These are phyloP conservation scores for Bipolaris cookei DNA, from an alignment of 2,329 filamentous ascomycete genomes.

Conservation along the genomic window DNA sequence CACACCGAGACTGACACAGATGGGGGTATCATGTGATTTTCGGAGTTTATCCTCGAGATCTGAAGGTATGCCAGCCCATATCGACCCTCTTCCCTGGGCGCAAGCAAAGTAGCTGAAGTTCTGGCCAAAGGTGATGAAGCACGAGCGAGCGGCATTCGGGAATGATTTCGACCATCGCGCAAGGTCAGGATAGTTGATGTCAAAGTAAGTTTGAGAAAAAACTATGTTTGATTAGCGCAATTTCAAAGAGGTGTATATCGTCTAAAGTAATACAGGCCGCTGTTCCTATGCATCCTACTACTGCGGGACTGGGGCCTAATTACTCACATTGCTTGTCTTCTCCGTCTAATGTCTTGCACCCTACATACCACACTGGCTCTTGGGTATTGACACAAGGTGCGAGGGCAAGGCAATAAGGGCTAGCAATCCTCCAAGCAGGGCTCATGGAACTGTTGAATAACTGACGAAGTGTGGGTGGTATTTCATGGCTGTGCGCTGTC, in stretches of 20 bases:
- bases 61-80: conserved; percentile 43
- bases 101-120: conserved; percentile 42
- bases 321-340: conserved; percentile 47
- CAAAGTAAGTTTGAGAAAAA: conserved; percentile 42
- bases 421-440: conserved; percentile 40
- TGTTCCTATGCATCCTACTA: conserved; percentile 16
- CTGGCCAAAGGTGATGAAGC: conserved; percentile 44
- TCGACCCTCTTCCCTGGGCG: conserved; percentile 40
- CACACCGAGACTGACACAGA: conserved; percentile 38
- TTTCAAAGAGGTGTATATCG: conserved; percentile 1
- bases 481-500: conserved; percentile 37
- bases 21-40: conserved; percentile 42
- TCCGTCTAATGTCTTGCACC: conserved; percentile 41
- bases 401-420: conserved; percentile 45
- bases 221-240: conserved; percentile 32
- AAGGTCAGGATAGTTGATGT: conserved; percentile 41
- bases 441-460: conserved; percentile 44
- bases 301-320: conserved; percentile 7
- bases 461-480: conserved; percentile 44
- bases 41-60: conserved; percentile 44
- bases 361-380: conserved; percentile 46
- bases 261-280: conserved; percentile 9
- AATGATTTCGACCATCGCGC: conserved; percentile 38
- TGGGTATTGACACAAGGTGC: conserved; percentile 35
- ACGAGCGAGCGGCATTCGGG: conserved; percentile 35